Evolutionary conservation across 1,284 basidiomycete species (phyloP), one percentile per base, ranked within the genome.

Genomic region (Cryptococcus sp.): DNA sequence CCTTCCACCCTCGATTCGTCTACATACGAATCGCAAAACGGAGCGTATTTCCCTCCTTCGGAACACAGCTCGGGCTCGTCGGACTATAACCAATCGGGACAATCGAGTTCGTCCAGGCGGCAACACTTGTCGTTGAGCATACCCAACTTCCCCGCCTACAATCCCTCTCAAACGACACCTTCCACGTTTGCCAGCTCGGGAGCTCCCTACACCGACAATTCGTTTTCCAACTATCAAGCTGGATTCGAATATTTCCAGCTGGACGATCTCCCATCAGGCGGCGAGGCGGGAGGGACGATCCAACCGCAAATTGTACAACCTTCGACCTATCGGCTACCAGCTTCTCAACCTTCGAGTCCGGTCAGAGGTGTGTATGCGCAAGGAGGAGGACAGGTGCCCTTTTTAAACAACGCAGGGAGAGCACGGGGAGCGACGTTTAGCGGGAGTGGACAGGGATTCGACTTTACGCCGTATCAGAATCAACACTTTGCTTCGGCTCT

Each of bases 1-100:
- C 67, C 68, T 43, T 64, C 67, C 60, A 71, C 65, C 40, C 65
- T 71, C 62, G 67, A 53, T 6, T 64, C 66, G 11, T n/a, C n/a
- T n/a, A 63, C 59, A 6, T 54, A 51, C 32, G 66, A 70, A 45
- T 66, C 62, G 40, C 66, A 63, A 52, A 47, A 57, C 34, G 69
- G 68, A 61, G 66, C 68, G 11, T 59, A 55, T 46, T 59, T 62
- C 53, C 65, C 64, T 58, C 66, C 60, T 33, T 59, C 60, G 19
- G 62, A 63, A 38, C 28, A 31, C 28, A 57, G 55, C 21, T 56
- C 39, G 9, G 54, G 53, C n/a, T n/a, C n/a, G 4, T 36, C 47
- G 12, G 58, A 56, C 28, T 45, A 52, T 9, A 50, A 37, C 11
- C 42, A 47, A 23, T 46, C 56, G 4, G 52, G 41, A 16, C 37